phyloP scores from a whole-genome alignment of 2,329 filamentous ascomycete species.

The Neospermospora avenae region DNA sequence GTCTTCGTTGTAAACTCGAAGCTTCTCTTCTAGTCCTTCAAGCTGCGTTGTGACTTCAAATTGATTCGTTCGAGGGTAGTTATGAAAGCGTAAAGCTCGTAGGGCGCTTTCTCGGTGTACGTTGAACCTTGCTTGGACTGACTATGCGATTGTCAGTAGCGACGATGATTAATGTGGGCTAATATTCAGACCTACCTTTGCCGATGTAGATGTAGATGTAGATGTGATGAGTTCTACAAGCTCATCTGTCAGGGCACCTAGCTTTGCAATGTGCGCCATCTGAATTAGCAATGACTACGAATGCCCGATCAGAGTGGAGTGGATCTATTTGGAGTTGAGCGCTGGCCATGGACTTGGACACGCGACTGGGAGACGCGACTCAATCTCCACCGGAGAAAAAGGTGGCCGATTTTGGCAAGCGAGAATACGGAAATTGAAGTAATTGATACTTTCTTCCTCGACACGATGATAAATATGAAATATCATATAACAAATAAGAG shows the following conservation, averaged over 20 bases:
- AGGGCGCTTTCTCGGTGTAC: conserved; percentile 48
- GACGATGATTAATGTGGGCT: not conserved
- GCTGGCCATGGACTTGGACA: not conserved
- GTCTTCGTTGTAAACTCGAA: conserved; percentile 76
- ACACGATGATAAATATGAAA: too few species aligned
- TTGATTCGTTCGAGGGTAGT: conserved; percentile 66
- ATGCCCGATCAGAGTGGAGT: too few species aligned
- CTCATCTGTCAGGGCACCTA: conserved; percentile 65
- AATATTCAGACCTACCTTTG: conserved; percentile 34
- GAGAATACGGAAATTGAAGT: too few species aligned
- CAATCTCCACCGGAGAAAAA: too few species aligned
- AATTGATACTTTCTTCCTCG: too few species aligned
- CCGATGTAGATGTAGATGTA: conserved; percentile 48
- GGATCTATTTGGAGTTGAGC: too few species aligned
- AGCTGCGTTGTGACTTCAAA: conserved; percentile 67
- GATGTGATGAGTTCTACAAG: conserved; percentile 63
- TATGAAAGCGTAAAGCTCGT: conserved; percentile 51
- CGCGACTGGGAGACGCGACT: conserved; percentile 18
- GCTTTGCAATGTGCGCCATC: conserved; percentile 69
- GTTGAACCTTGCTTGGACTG: conserved; percentile 39
- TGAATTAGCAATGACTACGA: not conserved
- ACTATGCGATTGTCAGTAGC: conserved; percentile 27
- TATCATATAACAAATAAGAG: too few species aligned
- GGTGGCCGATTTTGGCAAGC: too few species aligned
- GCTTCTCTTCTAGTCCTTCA: conserved; percentile 79